Base-by-base conservation (phyloP, 202 grass and related monocot species). In the Musa balbisiana region DNA sequence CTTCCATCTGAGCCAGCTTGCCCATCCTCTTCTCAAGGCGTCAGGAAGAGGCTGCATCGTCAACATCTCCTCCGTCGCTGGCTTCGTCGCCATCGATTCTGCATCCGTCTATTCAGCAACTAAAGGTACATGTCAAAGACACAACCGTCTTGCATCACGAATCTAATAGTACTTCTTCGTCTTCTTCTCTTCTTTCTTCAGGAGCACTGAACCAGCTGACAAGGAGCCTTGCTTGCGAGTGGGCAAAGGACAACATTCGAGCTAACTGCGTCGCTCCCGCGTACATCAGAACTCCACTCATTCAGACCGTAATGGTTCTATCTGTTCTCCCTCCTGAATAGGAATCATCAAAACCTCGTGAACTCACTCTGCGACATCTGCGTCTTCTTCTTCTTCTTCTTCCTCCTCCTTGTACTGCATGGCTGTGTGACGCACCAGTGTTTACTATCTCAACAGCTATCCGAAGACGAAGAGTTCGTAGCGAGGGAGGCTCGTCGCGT, bases 21-120 rank as follows among this genome's bases (percentile, higher is more conserved):
- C 74, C 3, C 49, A 77, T 25, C 56, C 74, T 16, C 74, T 77
- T 17, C 74, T 77, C 20, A 77, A 77, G 74, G 58, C 29, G 3
- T 77, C 74, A 0, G 49, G 74, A 49, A 14, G 0, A 14, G 59
- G 74, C 19, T 15, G 3, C 43, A 64, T 77, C 43, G 60, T 65
- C 20, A 19, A 53, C 60, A 27, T 51, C 74, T 77, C 74, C n/a
- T 66, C 60, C 3, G 0, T 52, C 2, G 60, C 20, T 1, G 19
- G 59, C 19, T 1, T 16, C 59, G 17, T 26, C 9, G 59, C 8
- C 29, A 0, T 77, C 1, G 15, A 55, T 22, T 10, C 14, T n/a
- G 9, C 11, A 0, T 52, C 33, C 19, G 2, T 49, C 11, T 76
- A 64, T 15, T 11, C 33, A 15, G 74, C 56, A 15, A 65, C 59